These are phyloP conservation scores for Aschersonia sp. DNA, from an alignment of 2,329 filamentous ascomycete species.

Conservation along the genomic window DNA sequence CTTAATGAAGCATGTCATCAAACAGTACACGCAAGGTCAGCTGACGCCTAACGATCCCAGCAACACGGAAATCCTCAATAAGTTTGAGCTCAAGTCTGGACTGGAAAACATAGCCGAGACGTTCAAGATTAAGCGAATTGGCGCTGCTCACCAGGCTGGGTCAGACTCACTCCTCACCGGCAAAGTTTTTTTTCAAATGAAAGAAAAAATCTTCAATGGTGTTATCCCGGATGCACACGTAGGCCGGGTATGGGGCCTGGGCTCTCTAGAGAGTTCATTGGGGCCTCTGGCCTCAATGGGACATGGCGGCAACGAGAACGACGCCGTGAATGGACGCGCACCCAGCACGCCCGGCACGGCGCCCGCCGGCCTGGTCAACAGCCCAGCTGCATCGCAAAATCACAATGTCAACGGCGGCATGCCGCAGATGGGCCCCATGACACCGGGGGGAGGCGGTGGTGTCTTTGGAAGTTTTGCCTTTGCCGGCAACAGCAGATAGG, in stretches of 20 bases:
- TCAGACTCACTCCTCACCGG: conserved; percentile 90
- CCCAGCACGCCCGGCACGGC: conserved; percentile 58
- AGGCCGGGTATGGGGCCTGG: conserved; percentile 88
- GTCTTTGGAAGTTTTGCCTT: conserved; percentile 63
- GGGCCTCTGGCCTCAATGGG: conserved; percentile 18
- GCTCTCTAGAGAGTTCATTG: conserved; percentile 45
- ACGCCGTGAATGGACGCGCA: conserved; percentile 20
- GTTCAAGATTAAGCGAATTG: conserved; percentile 78
- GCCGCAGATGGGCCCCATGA: conserved; percentile 54
- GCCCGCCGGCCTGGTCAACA: conserved; percentile 31
- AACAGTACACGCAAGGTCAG: conserved; percentile 49
- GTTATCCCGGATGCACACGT: conserved; percentile 68
- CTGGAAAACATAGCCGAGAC: conserved; percentile 90
- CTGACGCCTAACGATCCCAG: conserved; percentile 48
- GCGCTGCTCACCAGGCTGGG: conserved; percentile 80
- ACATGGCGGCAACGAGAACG: conserved; percentile 21
- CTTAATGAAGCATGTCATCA: conserved; percentile 79
- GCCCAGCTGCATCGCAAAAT: conserved; percentile 28
- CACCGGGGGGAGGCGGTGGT: conserved; percentile 60
- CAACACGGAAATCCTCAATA: conserved; percentile 62
- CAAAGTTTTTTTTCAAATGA: conserved; percentile 87
- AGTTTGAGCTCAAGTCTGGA: conserved; percentile 80
- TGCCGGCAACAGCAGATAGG: conserved; percentile 23
- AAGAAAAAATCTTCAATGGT: conserved; percentile 74
- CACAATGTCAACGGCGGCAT: conserved; percentile 44